Evolutionary conservation across 768 basidiomycete species (phyloP).

Genomic region (Tricholoma flavovirens): DNA sequence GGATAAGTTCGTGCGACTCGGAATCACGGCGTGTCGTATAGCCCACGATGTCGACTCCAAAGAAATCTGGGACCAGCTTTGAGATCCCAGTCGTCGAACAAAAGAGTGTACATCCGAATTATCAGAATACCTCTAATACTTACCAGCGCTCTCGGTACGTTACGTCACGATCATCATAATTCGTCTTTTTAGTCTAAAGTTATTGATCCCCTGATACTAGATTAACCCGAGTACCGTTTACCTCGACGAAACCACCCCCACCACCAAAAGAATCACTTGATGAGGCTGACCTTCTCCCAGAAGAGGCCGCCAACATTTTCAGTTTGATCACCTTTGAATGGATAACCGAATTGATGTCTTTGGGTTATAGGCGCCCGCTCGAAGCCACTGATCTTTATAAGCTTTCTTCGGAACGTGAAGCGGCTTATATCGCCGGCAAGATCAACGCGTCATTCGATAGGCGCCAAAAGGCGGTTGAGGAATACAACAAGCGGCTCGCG

Average conservation of each 20-base stretch:
- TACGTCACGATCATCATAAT: too few relatives aligned
- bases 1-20: too few relatives aligned
- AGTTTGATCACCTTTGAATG: conserved; percentile 64
- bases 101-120: neutral
- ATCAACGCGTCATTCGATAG: conserved; percentile 63
- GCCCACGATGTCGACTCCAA: neutral
- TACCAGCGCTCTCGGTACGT: neutral
- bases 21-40: neutral
- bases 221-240: conserved; percentile 33
- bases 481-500: conserved; percentile 67
- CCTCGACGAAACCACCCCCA: conserved; percentile 31
- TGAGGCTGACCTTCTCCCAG: conserved; percentile 59
- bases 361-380: conserved; percentile 78
- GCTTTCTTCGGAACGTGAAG: conserved; percentile 56
- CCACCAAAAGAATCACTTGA: conserved; percentile 50
- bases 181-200: too few relatives aligned
- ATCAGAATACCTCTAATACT: neutral
- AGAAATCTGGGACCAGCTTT: neutral
- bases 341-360: conserved; percentile 63
- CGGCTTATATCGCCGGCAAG: conserved; percentile 53
- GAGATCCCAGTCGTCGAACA: neutral
- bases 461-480: conserved; percentile 48
- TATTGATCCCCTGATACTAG: conserved; percentile 11
- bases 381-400: conserved; percentile 79
- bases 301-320: conserved; percentile 56